A percentile compares a stretch with the other conserved stretches of the same genome.
Evolutionary conservation across 2,329 filamentous ascomycete genomes (phyloP).

Genomic region (Cladophialophora yegresii): DNA sequence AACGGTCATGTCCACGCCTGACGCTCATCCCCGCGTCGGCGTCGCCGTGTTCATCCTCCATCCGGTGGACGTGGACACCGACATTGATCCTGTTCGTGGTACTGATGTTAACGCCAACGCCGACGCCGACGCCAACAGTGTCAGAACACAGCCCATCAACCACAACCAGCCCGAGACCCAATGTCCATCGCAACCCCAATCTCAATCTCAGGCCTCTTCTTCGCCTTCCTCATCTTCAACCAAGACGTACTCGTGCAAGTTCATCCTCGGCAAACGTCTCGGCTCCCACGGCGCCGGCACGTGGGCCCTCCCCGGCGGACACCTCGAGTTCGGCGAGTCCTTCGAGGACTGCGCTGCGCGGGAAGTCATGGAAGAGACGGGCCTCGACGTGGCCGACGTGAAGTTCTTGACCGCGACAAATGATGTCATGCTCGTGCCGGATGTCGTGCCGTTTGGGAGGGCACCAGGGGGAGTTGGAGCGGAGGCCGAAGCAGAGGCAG

Average conservation of each 20-base stretch:
- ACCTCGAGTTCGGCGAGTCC: slow-evolving; percentile 70
- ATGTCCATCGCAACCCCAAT: not conserved
- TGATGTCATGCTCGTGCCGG: slow-evolving; percentile 63
- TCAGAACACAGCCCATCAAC: not conserved
- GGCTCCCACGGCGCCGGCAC: slow-evolving; percentile 58
- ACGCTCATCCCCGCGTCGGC: slow-evolving; percentile 46
- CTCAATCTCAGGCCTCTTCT: not conserved
- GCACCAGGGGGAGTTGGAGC: not conserved
- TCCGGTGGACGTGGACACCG: not conserved
- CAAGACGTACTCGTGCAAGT: slow-evolving; percentile 41
- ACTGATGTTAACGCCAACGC: too few species aligned
- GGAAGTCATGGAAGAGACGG: slow-evolving; percentile 72
- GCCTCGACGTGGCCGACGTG: slow-evolving; percentile 56
- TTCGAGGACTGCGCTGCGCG: slow-evolving; percentile 64
- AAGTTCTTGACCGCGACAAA: slow-evolving; percentile 66
- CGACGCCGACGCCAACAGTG: not conserved
- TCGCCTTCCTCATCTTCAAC: not conserved
- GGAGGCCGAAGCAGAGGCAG: slow-evolving; percentile 26
- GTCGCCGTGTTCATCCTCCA: slow-evolving; percentile 54
- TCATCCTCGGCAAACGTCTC: slow-evolving; percentile 53
- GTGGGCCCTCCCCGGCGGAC: slow-evolving; percentile 71
- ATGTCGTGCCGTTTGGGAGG: too few species aligned
- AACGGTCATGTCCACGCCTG: not conserved
- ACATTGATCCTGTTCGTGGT: too few species aligned
- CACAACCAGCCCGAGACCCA: not conserved